Conservation (phyloP, 495 filamentous ascomycete genomes). For the Pseudoneurospora amorphoporcata region DNA sequence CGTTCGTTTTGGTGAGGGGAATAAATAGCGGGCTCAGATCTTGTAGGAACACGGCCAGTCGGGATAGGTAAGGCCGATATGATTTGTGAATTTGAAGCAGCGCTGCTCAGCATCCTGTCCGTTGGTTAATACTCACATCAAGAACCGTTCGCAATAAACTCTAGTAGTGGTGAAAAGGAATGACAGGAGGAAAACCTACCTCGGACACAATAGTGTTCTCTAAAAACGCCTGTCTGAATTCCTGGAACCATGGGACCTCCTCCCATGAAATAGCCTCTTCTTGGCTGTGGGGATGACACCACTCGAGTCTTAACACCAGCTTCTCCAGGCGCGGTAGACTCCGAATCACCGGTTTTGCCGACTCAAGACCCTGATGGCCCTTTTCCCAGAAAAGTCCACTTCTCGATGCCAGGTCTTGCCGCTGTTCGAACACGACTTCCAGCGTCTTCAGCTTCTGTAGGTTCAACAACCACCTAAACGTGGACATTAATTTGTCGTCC, state of each 20-base stretch:
- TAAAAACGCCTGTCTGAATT: neutral
- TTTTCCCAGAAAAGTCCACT: accelerated
- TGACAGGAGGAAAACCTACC: neutral
- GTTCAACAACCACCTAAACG: neutral
- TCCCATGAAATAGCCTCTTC: neutral
- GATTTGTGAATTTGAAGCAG: neutral
- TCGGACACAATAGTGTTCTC: neutral
- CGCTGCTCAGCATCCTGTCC: neutral
- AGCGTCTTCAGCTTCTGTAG: neutral
- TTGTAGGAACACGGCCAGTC: neutral
- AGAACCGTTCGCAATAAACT: neutral
- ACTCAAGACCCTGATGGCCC: neutral
- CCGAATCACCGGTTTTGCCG: neutral
- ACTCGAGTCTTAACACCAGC: neutral
- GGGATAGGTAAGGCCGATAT: neutral
- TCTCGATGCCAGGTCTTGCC: neutral
- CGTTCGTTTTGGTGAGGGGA: neutral
- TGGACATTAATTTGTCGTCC: no score
- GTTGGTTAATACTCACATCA: neutral
- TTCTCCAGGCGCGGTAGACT: neutral
- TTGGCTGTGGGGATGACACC: neutral
- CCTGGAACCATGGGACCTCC: neutral
- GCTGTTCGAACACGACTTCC: neutral
- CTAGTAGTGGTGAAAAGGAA: neutral
- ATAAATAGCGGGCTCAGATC: neutral